Evolutionary conservation across 208 protist genomes (phyloP), one percentile per base, ranked within the genome.

Genomic region (Leishmania guyanensis): DNA sequence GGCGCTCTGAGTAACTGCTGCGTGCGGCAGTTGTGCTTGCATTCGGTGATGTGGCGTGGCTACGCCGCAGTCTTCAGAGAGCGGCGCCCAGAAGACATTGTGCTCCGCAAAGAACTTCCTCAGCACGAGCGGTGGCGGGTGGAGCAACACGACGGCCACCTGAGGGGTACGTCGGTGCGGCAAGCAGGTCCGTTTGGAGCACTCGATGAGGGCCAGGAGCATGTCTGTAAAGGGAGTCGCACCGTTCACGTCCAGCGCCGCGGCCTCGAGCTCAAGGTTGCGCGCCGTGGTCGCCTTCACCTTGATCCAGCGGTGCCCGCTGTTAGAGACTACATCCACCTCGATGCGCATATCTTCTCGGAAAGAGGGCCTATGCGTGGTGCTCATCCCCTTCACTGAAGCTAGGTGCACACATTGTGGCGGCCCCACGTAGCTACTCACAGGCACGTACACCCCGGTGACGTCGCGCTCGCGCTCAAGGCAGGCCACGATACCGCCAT

Each of bases 301-400:
- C 72, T 93, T 94, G 36, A 94, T 83, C 92, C 92, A 96, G 54
- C 90, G 90, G 50, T 91, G 83, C 17, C 84, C 92, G 60, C 74
- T 77, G 75, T 84, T 83, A 4, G 89, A 90, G 20, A 90, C 83
- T 43, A 96, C 77, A 70, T 96, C 92, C 36, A 95, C 86, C 68
- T 92, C 84, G 16, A 93, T 66, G n/a, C 71, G 56, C 1, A 51
- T 66, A 36, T 78, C 29, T 1, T 77, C 66, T 17, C 29, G 33
- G 48, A 74, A 66, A n/a, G 33, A 33, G 22, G 33, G n/a, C 26
- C 33, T 26, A 8, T 39, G 72, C 51, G 12, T 17, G 1, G 29
- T 4, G 33, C 53, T 53, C 0, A 20, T 4, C 69, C 69, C 46
- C 5, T 54, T 53, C 69, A 54, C 33, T 1, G 50, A 56, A 64